Conservation (phyloP, 176 grass and related monocot species). For the Metroxylon sagu region DNA sequence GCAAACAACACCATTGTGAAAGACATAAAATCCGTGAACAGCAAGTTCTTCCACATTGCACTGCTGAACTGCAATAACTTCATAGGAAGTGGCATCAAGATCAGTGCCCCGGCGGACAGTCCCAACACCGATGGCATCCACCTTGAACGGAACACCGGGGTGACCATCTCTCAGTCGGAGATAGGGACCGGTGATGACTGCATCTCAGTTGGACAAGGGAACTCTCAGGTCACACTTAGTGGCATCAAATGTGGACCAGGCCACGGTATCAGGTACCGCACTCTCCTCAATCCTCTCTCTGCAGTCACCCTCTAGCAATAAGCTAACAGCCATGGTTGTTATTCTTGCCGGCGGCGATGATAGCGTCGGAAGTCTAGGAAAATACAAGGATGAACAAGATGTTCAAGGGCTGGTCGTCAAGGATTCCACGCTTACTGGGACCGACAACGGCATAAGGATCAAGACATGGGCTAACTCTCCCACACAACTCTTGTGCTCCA, state of each 20-base stretch:
- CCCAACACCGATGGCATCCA: slow-evolving; percentile 90
- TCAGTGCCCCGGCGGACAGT: slow-evolving; percentile 39
- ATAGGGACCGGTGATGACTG: slow-evolving; percentile 76
- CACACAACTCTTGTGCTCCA: slow-evolving; percentile 12
- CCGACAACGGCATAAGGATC: slow-evolving; percentile 48
- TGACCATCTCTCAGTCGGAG: slow-evolving; percentile 20
- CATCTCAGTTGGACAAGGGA: slow-evolving; percentile 49
- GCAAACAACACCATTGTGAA: slow-evolving; percentile 19
- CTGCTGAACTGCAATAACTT: slow-evolving; percentile 31
- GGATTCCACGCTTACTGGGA: slow-evolving; percentile 35
- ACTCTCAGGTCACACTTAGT: slow-evolving; percentile 10
- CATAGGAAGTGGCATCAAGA: slow-evolving; percentile 23
- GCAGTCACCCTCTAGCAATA: too few relatives aligned
- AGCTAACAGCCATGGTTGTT: too few relatives aligned
- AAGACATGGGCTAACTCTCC: slow-evolving; percentile 77
- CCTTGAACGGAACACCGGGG: slow-evolving; percentile 21
- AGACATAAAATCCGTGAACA: slow-evolving; percentile 34
- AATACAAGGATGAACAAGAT: slow-evolving; percentile 36
- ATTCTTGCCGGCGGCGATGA: too few relatives aligned
- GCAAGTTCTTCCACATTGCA: slow-evolving; percentile 79
- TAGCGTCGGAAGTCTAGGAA: slow-evolving; percentile 20
- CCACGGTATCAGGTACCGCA: slow-evolving; percentile 49
- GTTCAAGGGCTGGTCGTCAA: slow-evolving; percentile 32
- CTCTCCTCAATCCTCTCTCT: too few relatives aligned
- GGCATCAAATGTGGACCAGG: slow-evolving; percentile 59